These are phyloP conservation scores for Candida xiaguanensis DNA, from an alignment of 805 yeast genomes.

Conservation along the genomic window DNA sequence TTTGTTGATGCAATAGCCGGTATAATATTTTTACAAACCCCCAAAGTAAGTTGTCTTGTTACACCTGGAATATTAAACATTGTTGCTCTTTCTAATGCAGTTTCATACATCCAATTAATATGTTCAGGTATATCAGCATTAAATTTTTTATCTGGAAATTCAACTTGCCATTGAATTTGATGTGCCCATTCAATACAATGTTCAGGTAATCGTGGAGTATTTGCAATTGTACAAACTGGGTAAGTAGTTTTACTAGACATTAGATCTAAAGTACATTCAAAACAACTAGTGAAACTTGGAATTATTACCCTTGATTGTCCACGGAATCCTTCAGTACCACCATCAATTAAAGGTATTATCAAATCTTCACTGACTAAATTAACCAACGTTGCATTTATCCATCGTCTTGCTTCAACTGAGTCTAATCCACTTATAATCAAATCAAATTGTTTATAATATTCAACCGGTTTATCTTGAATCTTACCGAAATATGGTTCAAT, in stretches of 20 bases:
- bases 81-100: conserved; percentile 57
- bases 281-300: conserved; percentile 85
- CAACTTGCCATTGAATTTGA: conserved; percentile 66
- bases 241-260: conserved; percentile 61
- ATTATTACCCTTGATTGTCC: conserved; percentile 88
- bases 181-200: conserved; percentile 93
- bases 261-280: conserved; percentile 84
- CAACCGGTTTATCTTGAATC: conserved; percentile 55
- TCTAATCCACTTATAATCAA: conserved; percentile 86
- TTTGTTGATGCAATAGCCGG: conserved; percentile 95
- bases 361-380: conserved; percentile 52
- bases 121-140: conserved; percentile 70
- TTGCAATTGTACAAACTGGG: conserved; percentile 92
- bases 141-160: conserved; percentile 43
- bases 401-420: conserved; percentile 83
- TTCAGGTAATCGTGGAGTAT: conserved; percentile 90
- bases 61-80: conserved; percentile 72
- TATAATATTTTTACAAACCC: conserved; percentile 86
- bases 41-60: conserved; percentile 66
- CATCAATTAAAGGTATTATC: conserved; percentile 65
- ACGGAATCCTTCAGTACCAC: conserved; percentile 92
- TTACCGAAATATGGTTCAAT: conserved; percentile 61
- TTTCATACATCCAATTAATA: conserved; percentile 56
- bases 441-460: conserved; percentile 64
- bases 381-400: conserved; percentile 73